A percentile compares a stretch with the other conserved stretches of the same genome.
phyloP scores from a whole-genome alignment of 1,284 basidiomycete genomes.

The Neolentinus lepideus region DNA sequence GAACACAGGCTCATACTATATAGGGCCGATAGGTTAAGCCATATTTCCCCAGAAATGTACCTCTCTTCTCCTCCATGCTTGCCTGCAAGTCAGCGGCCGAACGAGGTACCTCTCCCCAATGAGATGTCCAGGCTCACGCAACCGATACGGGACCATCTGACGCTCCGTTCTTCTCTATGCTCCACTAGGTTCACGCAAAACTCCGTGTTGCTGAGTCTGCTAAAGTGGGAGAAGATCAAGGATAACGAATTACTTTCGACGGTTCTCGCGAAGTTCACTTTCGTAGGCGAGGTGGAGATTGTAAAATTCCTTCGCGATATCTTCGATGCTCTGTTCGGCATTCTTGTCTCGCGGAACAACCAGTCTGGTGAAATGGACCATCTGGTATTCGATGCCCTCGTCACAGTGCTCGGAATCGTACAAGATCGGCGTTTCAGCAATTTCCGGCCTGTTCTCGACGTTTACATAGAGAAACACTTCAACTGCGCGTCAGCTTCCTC shows the following conservation, averaged over 20 bases:
- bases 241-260: conserved; percentile 67
- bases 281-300: conserved; percentile 89
- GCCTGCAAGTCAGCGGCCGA: conserved; percentile 43
- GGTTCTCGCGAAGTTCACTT: conserved; percentile 82
- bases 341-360: conserved; percentile 74
- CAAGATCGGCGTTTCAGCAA: conserved; percentile 95
- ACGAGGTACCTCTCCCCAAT: conserved; percentile 51
- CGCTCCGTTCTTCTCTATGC: conserved; percentile 85
- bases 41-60: conserved; percentile 64
- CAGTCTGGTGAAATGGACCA: conserved; percentile 77
- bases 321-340: conserved; percentile 90
- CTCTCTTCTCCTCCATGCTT: conserved; percentile 59
- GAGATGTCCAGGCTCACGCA: conserved; percentile 63
- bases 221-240: conserved; percentile 75
- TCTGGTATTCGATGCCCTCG: conserved; percentile 85
- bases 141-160: conserved; percentile 72
- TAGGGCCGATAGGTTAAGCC: conserved; percentile 61
- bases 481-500: conserved; percentile 70
- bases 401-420: conserved; percentile 85
- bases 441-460: conserved; percentile 88
- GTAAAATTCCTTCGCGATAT: conserved; percentile 92
- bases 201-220: conserved; percentile 72
- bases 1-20: conserved; percentile 83
- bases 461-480: conserved; percentile 92
- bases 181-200: conserved; percentile 95